Base-by-base conservation (phyloP, 805 yeast genomes). In the Pichia californica region DNA sequence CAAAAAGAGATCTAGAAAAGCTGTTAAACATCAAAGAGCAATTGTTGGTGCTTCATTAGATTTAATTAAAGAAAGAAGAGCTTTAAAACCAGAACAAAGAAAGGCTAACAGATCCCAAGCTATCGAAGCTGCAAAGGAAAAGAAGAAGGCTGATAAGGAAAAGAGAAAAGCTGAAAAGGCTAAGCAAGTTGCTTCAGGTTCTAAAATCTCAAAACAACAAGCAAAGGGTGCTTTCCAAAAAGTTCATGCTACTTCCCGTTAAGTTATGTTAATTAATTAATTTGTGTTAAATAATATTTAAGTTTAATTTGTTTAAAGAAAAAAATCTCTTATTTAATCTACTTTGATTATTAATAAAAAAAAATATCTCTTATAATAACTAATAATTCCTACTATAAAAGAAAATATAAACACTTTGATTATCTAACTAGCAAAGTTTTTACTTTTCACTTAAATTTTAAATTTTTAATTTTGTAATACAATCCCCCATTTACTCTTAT, bases 21-120 rank as follows among this genome's bases (percentile, higher is more conserved):
- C 96, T 67, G 94, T 89, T 74, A 93, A 93, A 85, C 81, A 85
- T 74, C 97, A 89, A 79, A 93, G 99, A 83, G 96, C 95, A 57
- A 83, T 93, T 70, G 98, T 91, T 60, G 99, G 99, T 82, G 99
- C 98, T 70, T 87, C 99, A 66, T 79, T 93, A 64, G 99, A 93
- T 60, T 83, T 88, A 70, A 93, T 93, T 79, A 91, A 87, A 77
- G 96, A 91, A 81, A 88, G 95, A 83, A 88, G 97, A 78, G 67
- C 85, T 64, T 76, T 79, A 70, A 88, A 88, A 77, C 96, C 99
- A 71, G 94, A 89, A 73, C 89, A 83, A 68, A 93, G 96, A 82
- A 86, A 88, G 81, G 96, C 96, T 63, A 83, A 88, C 70, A 94
- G 97, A 80, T 93, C 87, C 55, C 84, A 79, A 70, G 88, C 93